Evolutionary conservation across 345 rosid species (phyloP).

Genomic region (Schrenkiella parvula): DNA sequence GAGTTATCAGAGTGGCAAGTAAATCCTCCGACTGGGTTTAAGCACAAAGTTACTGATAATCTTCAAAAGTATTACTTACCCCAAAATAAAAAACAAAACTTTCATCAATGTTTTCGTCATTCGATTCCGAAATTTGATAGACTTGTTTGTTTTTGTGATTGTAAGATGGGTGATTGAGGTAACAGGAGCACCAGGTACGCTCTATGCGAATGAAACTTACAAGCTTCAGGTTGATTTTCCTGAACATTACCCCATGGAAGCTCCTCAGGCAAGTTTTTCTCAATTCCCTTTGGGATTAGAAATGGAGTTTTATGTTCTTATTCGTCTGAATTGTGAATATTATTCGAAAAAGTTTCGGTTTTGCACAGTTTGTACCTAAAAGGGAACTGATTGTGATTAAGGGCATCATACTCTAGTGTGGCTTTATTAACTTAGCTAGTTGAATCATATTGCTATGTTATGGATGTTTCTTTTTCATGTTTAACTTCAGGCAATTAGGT

Average conservation of each 20-base stretch:
- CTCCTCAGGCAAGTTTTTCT: constrained; percentile 54
- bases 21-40: constrained; percentile 80
- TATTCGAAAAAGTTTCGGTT: no score
- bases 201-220: constrained; percentile 61
- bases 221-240: constrained; percentile 82
- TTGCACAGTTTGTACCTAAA: no score
- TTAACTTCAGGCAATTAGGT: neutral
- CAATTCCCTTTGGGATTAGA: neutral
- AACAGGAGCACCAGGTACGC: constrained; percentile 69
- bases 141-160: neutral
- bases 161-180: constrained; percentile 67
- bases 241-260: constrained; percentile 76
- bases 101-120: neutral
- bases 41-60: constrained; percentile 62
- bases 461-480: neutral
- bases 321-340: neutral
- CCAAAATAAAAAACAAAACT: neutral
- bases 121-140: neutral
- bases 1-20: constrained; percentile 96
- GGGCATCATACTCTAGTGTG: neutral
- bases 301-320: no score
- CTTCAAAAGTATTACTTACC: constrained; percentile 51
- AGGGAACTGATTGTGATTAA: no score
- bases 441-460: neutral
- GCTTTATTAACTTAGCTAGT: neutral